These are phyloP conservation scores for Haematococcus sp. DNA, from an alignment of 139 green algal genomes.

Conservation along the genomic window DNA sequence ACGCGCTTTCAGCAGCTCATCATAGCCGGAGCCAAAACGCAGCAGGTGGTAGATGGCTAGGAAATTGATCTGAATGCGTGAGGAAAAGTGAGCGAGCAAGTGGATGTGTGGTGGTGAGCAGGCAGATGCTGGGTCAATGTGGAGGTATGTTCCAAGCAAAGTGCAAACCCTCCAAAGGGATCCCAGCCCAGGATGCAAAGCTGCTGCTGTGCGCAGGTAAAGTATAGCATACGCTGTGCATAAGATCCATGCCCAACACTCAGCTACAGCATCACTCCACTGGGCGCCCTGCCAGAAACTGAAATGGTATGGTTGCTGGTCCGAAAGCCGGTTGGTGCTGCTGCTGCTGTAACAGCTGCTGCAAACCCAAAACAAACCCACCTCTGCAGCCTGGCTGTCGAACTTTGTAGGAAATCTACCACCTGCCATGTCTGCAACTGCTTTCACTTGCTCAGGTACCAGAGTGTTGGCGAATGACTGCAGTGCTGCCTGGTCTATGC, in stretches of 20 bases:
- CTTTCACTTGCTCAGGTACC: constrained; percentile 5
- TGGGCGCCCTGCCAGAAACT: too few relatives aligned
- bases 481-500: constrained; percentile 20
- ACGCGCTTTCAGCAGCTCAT: constrained; percentile 36
- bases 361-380: too few relatives aligned
- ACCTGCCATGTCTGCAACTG: constrained; percentile 13
- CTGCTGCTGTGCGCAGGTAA: too few relatives aligned
- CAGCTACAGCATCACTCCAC: too few relatives aligned
- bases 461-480: constrained; percentile 13
- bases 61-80: constrained; percentile 48
- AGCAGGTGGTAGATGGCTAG: constrained; percentile 62
- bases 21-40: constrained; percentile 61
- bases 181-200: too few relatives aligned
- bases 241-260: too few relatives aligned
- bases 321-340: too few relatives aligned
- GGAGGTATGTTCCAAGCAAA: not conserved
- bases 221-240: too few relatives aligned
- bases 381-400: constrained; percentile 47
- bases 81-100: not conserved
- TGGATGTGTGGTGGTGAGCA: not conserved
- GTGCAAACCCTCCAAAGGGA: too few relatives aligned
- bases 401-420: constrained; percentile 51
- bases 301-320: too few relatives aligned
- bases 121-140: not conserved
- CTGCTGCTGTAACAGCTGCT: too few relatives aligned